These are phyloP conservation scores for Russula olivacea DNA, from an alignment of 768 basidiomycete genomes.

Conservation along the genomic window DNA sequence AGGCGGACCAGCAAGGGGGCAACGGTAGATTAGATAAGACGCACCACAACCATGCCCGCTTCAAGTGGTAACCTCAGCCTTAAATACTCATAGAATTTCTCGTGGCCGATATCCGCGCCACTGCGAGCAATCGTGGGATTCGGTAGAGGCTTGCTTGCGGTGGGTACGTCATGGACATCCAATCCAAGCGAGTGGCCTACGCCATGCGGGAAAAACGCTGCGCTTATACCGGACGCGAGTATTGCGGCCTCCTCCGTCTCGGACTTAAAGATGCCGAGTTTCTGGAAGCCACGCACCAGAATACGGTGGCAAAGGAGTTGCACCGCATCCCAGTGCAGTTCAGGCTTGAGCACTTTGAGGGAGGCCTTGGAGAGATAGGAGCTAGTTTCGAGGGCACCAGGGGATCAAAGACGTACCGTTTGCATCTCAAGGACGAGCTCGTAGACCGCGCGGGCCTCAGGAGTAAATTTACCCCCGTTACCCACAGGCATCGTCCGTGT, in stretches of 20 bases:
- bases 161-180: slow-evolving; percentile 91
- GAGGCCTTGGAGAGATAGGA: slow-evolving; percentile 44
- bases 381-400: not conserved
- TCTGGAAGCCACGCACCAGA: slow-evolving; percentile 76
- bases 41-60: slow-evolving; percentile 78
- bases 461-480: slow-evolving; percentile 84
- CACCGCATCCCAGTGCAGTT: slow-evolving; percentile 85
- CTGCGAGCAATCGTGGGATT: slow-evolving; percentile 45
- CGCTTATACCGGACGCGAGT: slow-evolving; percentile 65
- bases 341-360: slow-evolving; percentile 63
- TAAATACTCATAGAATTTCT: slow-evolving; percentile 73
- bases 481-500: slow-evolving; percentile 88
- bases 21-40: slow-evolving; percentile 30
- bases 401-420: slow-evolving; percentile 40
- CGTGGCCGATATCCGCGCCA: slow-evolving; percentile 36
- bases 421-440: slow-evolving; percentile 90
- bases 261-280: slow-evolving; percentile 77
- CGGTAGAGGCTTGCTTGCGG: slow-evolving; percentile 63
- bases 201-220: slow-evolving; percentile 94
- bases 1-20: not conserved
- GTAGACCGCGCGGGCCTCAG: slow-evolving; percentile 78
- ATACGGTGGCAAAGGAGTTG: slow-evolving; percentile 79
- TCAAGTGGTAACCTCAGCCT: slow-evolving; percentile 69
- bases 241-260: slow-evolving; percentile 63
- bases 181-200: slow-evolving; percentile 86